phyloP scores from a whole-genome alignment of 768 basidiomycete genomes.

The Mycena venus region DNA sequence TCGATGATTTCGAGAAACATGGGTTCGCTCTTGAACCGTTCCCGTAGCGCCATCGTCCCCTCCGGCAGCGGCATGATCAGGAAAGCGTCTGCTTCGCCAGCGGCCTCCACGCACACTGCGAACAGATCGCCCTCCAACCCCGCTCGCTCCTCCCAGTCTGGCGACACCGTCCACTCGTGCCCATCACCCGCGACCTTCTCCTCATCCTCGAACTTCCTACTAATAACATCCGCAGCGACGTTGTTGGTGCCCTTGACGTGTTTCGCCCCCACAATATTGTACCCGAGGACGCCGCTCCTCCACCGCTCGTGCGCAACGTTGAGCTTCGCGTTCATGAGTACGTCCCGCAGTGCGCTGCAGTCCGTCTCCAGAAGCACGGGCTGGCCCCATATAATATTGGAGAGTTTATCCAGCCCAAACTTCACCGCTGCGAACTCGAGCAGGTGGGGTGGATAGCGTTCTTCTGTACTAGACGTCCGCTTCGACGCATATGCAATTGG shows the following conservation, averaged over 20 bases:
- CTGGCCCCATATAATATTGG: constrained; percentile 39
- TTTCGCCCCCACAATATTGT: constrained; percentile 35
- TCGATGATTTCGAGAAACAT: constrained; percentile 2
- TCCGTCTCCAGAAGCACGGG: constrained; percentile 32
- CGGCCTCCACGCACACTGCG: not conserved
- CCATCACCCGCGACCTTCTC: constrained; percentile 7
- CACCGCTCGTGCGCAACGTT: constrained; percentile 39
- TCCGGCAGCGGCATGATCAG: not conserved
- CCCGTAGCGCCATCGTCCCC: constrained; percentile 4
- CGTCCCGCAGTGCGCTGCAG: constrained; percentile 37
- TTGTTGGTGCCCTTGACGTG: constrained; percentile 38
- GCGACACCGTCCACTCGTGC: constrained; percentile 35
- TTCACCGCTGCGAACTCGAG: constrained; percentile 45
- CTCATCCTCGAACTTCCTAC: constrained; percentile 23
- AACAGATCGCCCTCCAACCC: constrained; percentile 29
- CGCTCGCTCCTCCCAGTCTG: constrained; percentile 37
- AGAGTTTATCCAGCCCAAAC: constrained; percentile 32
- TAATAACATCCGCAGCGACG: constrained; percentile 37
- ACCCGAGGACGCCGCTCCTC: constrained; percentile 39
- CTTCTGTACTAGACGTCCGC: constrained; percentile 45
- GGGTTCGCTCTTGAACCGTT: constrained; percentile 22
- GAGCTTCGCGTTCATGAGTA: constrained; percentile 35
- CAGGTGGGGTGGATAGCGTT: constrained; percentile 45
- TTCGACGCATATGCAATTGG: constrained; percentile 51
- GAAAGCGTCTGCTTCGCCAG: not conserved